Percentiles rank a stretch among this genome's conserved stretches.
Evolutionary conservation across 225 moss, liverwort and hornwort genomes (phyloP).

Genomic region (Thuidium tamariscinum): DNA sequence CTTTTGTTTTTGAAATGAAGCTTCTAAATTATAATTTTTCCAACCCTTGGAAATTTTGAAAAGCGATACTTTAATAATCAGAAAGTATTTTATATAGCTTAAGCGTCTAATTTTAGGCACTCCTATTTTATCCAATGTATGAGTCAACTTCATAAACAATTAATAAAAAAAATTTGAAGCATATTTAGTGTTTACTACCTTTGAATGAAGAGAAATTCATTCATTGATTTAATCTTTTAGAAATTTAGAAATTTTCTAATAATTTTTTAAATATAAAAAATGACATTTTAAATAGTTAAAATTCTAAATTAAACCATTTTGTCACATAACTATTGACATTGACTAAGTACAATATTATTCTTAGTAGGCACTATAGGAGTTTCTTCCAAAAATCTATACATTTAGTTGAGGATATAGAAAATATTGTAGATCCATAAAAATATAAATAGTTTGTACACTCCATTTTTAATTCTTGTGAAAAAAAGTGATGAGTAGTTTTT

Average conservation of each 20-base stretch:
- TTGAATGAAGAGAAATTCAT: not conserved
- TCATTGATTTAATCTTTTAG: not conserved
- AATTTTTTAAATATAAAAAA: not conserved
- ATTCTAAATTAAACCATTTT: not conserved
- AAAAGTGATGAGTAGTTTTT: not conserved
- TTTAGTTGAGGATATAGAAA: too few species aligned
- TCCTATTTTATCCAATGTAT: not conserved
- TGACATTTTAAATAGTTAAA: not conserved
- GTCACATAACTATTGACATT: rapidly evolving
- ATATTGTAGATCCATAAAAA: rapidly evolving
- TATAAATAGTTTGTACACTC: not conserved
- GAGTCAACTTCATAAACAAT: not conserved
- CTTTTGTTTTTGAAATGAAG: rapidly evolving
- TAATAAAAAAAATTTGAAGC: not conserved
- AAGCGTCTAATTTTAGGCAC: not conserved
- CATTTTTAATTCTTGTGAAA: not conserved
- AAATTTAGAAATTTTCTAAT: not conserved
- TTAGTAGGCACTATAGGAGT: rapidly evolving
- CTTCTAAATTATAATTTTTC: not conserved
- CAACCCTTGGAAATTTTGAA: rapidly evolving
- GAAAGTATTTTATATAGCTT: not conserved
- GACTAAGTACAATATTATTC: not conserved
- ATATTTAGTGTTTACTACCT: not conserved
- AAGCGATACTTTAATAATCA: not conserved
- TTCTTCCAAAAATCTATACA: too few species aligned